Evolutionary conservation across 176 grass and related monocot species (phyloP), one percentile per base, ranked within the genome.

Genomic region (barley (Hordeum vulgare)): DNA sequence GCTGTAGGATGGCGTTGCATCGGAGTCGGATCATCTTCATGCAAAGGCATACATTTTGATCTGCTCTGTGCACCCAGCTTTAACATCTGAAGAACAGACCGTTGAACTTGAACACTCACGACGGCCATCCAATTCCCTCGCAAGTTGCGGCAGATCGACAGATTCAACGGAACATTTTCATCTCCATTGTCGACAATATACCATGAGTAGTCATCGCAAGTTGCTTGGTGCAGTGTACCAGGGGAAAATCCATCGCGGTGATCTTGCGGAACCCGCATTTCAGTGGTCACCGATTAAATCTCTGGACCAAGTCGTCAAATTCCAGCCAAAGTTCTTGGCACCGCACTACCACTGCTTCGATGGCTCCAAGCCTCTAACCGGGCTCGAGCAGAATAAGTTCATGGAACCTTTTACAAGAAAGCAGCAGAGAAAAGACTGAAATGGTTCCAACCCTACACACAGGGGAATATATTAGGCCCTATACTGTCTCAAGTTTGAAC

Each of bases 401-500:
- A 77, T 56, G 18, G 73, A 33, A 27, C 29, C 24, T 84, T 85
- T 84, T 90, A 25, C 37, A 47, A 47, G 49, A 90, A 90, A 90
- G 75, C 60, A 53, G 49, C 59, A 36, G 14, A 74, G n/a, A 90
- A 78, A 83, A 86, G 66, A 79, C 60, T 71, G 6, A 74, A 73
- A 79, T 63, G 60, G 84, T 86, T 90, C 83, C 20, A 83, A 63
- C 84, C 83, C 80, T 84, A 87, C 31, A 51, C 31, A 23, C 44
- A 45, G 25, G 75, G 60, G 88, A 86, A 90, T 90, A 83, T 68
- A 25, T 61, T 86, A 90, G 79, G 68, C 51, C 59, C 75, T 80
- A 61, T 74, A 74, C 34, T 47, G 66, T 61, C 74, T 72, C 47
- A 86, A 59, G 88, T 58, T 75, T 83, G 66, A 75, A 86, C 75